Base-by-base conservation (phyloP, 176 grass and related monocot genomes). In the Pharus latifolius region DNA sequence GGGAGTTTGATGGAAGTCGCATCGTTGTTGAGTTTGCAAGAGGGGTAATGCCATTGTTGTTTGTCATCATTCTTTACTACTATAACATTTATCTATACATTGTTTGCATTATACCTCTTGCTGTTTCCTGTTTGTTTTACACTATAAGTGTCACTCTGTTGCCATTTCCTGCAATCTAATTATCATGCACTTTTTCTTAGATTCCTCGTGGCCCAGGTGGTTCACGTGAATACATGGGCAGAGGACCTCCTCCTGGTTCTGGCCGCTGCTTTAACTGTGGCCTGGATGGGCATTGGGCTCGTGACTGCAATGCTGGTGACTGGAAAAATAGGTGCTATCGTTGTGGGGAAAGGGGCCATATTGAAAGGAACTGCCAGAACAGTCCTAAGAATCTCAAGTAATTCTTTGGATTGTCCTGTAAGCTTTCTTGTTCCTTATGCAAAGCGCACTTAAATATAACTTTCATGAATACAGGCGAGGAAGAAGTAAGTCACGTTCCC, bases 261-360 rank as follows among this genome's bases (percentile, higher is more conserved):
- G 84, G 83, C 29, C 78, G 78, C 47, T 98, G 94, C 65, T 92
- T 83, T n/a, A 98, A 90, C 69, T 98, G 94, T 78, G 94, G 94
- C 43, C 62, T 90, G 24, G 86, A 92, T 25, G 94, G 89, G 13
- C 94, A 97, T 60, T 92, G 81, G 89, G 84, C 84, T 44, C 83
- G 84, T 28, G 84, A 97, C 44, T 97, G 89, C 68, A 80, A 90
- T 76, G 86, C 93, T 74, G 93, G 78, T 65, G 80, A 92, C 69
- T 90, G 83, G 93, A 92, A 89, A 73, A 84, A 92, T 73, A 92
- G 72, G 51, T 97, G 94, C 58, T 92, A 83, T 42, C 75, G 81
- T 9, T 97, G 94, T 80, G 94, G 94, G 31, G 86, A 93, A 68
- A 75, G 80, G 60, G 94, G 89, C 5, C 94, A 92, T 66, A 69